These are phyloP conservation scores for Eimeria sp. DNA, from an alignment of 169 alveolate genomes.

Conservation along the genomic window DNA sequence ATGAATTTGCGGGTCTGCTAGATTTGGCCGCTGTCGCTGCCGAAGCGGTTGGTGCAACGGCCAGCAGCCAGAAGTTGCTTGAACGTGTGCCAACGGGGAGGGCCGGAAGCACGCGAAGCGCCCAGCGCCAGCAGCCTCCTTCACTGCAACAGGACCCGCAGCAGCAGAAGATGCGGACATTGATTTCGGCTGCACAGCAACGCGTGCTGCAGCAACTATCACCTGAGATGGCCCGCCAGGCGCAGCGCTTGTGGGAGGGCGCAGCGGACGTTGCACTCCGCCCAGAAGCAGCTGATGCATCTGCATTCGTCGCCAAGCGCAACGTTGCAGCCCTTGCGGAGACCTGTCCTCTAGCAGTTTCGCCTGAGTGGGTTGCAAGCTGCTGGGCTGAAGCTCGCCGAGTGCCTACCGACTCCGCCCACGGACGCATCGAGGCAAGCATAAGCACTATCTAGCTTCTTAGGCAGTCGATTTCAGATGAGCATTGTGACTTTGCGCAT, in stretches of 20 bases:
- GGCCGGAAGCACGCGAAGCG: constrained; percentile 18
- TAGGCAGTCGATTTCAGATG: not conserved
- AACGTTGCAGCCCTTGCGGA: constrained; percentile 35
- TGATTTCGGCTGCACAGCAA: constrained; percentile 48
- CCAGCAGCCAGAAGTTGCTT: constrained; percentile 13
- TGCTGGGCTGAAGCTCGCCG: constrained; percentile 75
- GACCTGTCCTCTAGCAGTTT: constrained; percentile 8
- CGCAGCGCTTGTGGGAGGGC: constrained; percentile 22
- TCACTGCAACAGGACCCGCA: constrained; percentile 34
- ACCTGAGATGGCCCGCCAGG: constrained; percentile 26
- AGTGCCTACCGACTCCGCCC: constrained; percentile 35
- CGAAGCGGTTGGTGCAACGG: constrained; percentile 32
- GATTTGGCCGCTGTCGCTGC: constrained; percentile 72
- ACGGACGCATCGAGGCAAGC: constrained; percentile 44
- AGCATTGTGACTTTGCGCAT: not conserved
- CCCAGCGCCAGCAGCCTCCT: constrained; percentile 31
- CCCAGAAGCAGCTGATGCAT: constrained; percentile 3
- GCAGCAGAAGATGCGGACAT: constrained; percentile 36
- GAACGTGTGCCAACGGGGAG: constrained; percentile 12
- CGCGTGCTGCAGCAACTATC: constrained; percentile 52
- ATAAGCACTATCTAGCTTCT: not conserved
- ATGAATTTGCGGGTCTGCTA: constrained; percentile 30
- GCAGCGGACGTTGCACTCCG: constrained; percentile 22
- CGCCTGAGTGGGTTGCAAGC: constrained; percentile 45
- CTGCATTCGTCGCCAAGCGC: constrained; percentile 35